Conservation (phyloP, 306 rosid genomes). For the Parietaria judaica region DNA sequence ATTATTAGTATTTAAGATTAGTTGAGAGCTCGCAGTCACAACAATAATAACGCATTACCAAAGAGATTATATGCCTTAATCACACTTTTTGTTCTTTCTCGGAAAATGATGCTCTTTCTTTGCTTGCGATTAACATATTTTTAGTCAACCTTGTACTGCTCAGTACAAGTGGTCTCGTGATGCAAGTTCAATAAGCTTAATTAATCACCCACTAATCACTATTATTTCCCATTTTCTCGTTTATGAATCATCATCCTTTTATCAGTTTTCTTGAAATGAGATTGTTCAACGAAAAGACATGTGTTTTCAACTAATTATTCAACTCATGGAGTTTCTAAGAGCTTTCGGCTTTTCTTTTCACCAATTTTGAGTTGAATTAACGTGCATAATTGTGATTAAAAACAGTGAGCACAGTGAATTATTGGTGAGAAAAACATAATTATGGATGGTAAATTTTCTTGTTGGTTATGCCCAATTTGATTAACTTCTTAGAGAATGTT, state of each 20-base stretch:
- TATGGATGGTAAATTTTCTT: background rate
- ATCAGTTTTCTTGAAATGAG: background rate
- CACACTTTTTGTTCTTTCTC: slow-evolving; percentile 10
- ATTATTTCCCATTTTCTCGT: background rate
- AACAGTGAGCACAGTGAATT: background rate
- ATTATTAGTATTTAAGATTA: background rate
- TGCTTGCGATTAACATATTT: too few species aligned
- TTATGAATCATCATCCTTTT: background rate
- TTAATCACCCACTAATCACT: background rate
- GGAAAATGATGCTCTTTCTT: background rate
- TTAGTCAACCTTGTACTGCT: slow-evolving; percentile 20
- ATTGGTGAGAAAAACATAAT: background rate
- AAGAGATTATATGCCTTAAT: background rate
- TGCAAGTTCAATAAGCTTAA: too few species aligned
- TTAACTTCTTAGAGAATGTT: background rate
- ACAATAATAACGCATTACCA: background rate
- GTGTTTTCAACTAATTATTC: background rate
- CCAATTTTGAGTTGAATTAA: slow-evolving; percentile 2
- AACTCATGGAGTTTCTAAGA: slow-evolving; percentile 9
- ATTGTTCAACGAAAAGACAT: background rate
- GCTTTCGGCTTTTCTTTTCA: slow-evolving; percentile 4
- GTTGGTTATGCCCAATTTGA: background rate
- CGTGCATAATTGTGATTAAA: slow-evolving; percentile 5
- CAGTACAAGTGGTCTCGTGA: background rate
- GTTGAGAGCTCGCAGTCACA: background rate